Conservation (phyloP, 371 early-diverging fungal genomes). For the Rhizomucor miehei region DNA sequence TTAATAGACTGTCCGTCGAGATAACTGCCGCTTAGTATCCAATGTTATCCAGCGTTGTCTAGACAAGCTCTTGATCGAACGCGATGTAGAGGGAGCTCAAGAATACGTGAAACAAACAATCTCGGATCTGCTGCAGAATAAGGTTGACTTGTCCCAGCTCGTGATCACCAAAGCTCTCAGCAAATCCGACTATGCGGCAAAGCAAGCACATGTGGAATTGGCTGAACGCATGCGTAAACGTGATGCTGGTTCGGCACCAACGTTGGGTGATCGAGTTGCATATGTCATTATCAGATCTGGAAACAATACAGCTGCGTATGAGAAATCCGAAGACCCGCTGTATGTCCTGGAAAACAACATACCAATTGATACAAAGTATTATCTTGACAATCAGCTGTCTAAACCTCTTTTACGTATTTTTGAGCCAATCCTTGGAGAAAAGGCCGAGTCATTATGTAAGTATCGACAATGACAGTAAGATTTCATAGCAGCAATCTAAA, state of each 20-base stretch:
- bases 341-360: constrained; percentile 98
- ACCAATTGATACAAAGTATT: constrained; percentile 99
- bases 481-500: no score
- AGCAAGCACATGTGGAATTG: constrained; percentile 97
- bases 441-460: constrained; percentile 74
- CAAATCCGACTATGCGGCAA: constrained; percentile 95
- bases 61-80: constrained; percentile 89
- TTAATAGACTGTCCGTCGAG: constrained; percentile 95
- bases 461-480: neutral
- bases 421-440: constrained; percentile 97
- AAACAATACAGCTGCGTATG: constrained; percentile 92
- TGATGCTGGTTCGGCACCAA: constrained; percentile 96
- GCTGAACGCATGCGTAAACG: constrained; percentile 97
- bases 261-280: constrained; percentile 98
- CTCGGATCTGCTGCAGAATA: constrained; percentile 92
- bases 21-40: constrained; percentile 96
- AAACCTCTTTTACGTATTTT: constrained; percentile 98
- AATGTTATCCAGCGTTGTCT: constrained; percentile 95
- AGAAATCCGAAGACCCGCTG: constrained; percentile 99
- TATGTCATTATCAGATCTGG: constrained; percentile 97
- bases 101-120: constrained; percentile 90
- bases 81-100: constrained; percentile 90
- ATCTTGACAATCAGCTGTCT: constrained; percentile 97
- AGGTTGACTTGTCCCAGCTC: constrained; percentile 96
- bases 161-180: constrained; percentile 98